A percentile compares a stretch with the other conserved stretches of the same genome.
phyloP scores from a whole-genome alignment of 2,329 filamentous ascomycete genomes.

The Graphiopsis chlorocephala region DNA sequence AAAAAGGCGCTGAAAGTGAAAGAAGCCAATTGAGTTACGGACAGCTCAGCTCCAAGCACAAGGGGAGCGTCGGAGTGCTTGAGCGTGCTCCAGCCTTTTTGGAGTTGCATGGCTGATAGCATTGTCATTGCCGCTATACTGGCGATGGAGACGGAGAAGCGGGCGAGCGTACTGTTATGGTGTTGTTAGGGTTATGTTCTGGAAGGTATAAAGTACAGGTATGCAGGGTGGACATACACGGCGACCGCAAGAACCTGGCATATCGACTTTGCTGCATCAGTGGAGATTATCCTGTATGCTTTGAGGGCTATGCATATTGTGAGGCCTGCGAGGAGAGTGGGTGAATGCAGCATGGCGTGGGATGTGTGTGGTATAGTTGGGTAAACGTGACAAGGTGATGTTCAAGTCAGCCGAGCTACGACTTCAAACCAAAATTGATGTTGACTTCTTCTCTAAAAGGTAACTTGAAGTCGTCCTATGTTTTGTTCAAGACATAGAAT shows the following conservation, averaged over 20 bases:
- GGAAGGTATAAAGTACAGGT: neutral
- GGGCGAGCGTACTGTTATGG: conserved; percentile 3
- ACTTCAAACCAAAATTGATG: neutral
- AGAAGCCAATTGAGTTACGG: neutral
- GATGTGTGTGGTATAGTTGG: neutral
- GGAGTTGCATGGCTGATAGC: conserved; percentile 9
- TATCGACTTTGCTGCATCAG: conserved; percentile 2
- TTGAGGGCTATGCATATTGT: conserved; percentile 12
- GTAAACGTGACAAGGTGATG: neutral
- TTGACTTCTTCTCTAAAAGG: neutral
- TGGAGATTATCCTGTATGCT: conserved; percentile 13
- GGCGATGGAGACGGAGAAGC: conserved; percentile 10
- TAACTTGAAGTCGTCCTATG: neutral
- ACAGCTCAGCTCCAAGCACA: conserved; percentile 8
- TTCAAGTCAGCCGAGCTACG: neutral
- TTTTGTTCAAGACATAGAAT: neutral
- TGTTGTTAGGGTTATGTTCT: neutral
- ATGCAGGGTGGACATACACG: neutral
- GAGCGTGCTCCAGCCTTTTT: conserved; percentile 12
- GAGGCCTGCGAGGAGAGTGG: conserved; percentile 8
- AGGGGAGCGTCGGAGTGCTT: conserved; percentile 10
- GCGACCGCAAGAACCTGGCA: conserved; percentile 11
- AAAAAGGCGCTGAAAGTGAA: conserved; percentile 12
- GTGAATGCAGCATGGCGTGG: conserved; percentile 7
- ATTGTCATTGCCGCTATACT: conserved; percentile 9